A percentile compares a stretch with the other conserved stretches of the same genome.
These are phyloP conservation scores for Phyllostachys edulis DNA, from an alignment of 176 grass and related monocot genomes.

Conservation along the genomic window DNA sequence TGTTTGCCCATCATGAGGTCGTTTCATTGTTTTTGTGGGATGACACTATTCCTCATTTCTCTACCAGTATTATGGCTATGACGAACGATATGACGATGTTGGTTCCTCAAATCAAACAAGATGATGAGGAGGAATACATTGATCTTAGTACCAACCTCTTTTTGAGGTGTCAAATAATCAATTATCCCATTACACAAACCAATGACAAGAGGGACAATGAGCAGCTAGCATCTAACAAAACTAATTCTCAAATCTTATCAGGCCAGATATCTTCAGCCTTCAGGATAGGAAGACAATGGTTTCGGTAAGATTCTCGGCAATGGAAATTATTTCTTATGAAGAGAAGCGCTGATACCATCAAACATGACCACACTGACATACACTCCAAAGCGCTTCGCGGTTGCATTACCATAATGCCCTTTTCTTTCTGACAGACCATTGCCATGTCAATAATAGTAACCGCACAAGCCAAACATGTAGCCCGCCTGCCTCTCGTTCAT, in stretches of 20 bases:
- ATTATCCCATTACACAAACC: too few species aligned
- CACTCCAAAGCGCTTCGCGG: too few species aligned
- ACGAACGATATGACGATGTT: too few species aligned
- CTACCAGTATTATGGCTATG: too few species aligned
- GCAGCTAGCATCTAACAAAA: too few species aligned
- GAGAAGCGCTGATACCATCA: not conserved
- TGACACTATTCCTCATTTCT: too few species aligned
- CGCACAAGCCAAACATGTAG: not conserved
- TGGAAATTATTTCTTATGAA: not conserved
- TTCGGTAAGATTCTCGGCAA: not conserved
- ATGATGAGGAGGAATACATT: too few species aligned
- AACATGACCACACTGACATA: not conserved
- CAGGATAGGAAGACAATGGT: not conserved
- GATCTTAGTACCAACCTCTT: too few species aligned
- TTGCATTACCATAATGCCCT: not conserved
- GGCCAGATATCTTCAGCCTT: not conserved
- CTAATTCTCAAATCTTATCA: too few species aligned
- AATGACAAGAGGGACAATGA: too few species aligned
- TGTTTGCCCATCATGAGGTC: not conserved
- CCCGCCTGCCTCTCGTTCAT: not conserved
- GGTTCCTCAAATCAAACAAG: too few species aligned
- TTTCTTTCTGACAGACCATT: not conserved
- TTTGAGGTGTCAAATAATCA: too few species aligned
- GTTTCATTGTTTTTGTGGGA: not conserved
- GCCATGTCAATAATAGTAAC: slow-evolving; percentile 21